These are phyloP conservation scores for Podosphaera fusca DNA, from an alignment of 2,329 filamentous ascomycete genomes.

Conservation along the genomic window DNA sequence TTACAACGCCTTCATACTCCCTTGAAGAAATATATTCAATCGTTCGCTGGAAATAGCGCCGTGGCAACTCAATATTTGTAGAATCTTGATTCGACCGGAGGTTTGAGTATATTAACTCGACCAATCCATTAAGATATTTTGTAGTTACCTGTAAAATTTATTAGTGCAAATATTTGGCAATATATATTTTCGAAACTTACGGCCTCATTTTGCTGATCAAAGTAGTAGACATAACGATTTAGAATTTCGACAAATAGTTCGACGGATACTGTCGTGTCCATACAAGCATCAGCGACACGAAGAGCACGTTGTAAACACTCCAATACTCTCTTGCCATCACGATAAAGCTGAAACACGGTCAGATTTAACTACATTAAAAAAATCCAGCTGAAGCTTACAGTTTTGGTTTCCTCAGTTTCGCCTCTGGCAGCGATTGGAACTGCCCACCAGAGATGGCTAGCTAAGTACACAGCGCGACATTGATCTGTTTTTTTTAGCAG, in stretches of 20 bases:
- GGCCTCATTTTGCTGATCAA: constrained; percentile 95
- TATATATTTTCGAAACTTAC: constrained; percentile 24
- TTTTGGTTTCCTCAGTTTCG: constrained; percentile 59
- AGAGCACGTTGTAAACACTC: constrained; percentile 91
- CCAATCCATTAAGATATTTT: constrained; percentile 92
- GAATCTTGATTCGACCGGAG: constrained; percentile 66
- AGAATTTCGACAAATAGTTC: constrained; percentile 97
- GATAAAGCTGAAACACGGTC: constrained; percentile 45
- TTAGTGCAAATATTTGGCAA: background rate
- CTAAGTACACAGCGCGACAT: constrained; percentile 86
- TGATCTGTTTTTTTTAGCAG: constrained; percentile 94
- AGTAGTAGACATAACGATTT: constrained; percentile 97
- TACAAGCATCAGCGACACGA: constrained; percentile 90
- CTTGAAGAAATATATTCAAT: constrained; percentile 79
- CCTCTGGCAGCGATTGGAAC: constrained; percentile 63
- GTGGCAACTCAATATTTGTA: constrained; percentile 64
- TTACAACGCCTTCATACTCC: constrained; percentile 77
- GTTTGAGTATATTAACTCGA: constrained; percentile 95
- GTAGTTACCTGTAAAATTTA: constrained; percentile 45
- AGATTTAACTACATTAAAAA: too few relatives aligned
- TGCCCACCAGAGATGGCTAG: constrained; percentile 95
- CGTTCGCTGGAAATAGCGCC: constrained; percentile 84
- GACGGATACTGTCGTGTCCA: constrained; percentile 93
- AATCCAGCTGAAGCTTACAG: constrained; percentile 28
- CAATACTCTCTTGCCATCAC: constrained; percentile 87